A percentile compares a stretch with the other conserved stretches of the same genome.
Evolutionary conservation across 2,329 filamentous ascomycete species (phyloP).

Genomic region (Colletotrichum incanum): DNA sequence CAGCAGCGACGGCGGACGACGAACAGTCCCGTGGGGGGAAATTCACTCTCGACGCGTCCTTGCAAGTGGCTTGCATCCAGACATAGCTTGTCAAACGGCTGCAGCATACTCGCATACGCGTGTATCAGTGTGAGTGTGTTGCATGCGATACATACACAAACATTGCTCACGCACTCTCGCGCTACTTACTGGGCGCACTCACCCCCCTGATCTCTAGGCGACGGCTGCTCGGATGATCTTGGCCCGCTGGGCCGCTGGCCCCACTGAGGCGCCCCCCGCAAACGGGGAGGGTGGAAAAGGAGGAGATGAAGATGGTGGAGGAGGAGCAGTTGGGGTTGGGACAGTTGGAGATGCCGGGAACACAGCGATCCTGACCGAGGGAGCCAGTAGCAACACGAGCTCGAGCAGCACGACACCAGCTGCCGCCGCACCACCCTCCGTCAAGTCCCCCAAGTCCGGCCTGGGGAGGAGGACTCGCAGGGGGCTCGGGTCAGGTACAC

Average conservation of each 20-base stretch:
- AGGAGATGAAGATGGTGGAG: slow-evolving; percentile 26
- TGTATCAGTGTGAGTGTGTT: slow-evolving; percentile 10
- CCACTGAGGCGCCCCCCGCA: slow-evolving; percentile 43
- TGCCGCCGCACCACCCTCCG: slow-evolving; percentile 18
- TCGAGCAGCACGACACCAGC: slow-evolving; percentile 28
- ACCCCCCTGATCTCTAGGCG: slow-evolving; percentile 22
- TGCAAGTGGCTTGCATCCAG: background rate
- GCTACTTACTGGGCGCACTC: background rate
- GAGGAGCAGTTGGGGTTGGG: slow-evolving; percentile 14
- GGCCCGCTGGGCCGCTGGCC: slow-evolving; percentile 45
- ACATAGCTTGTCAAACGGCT: background rate
- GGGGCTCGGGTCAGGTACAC: slow-evolving; percentile 27
- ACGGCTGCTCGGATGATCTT: slow-evolving; percentile 44
- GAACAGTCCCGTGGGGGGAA: background rate
- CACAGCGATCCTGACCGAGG: slow-evolving; percentile 36
- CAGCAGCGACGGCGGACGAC: background rate
- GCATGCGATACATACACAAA: background rate
- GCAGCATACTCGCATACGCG: slow-evolving; percentile 13
- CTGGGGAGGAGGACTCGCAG: slow-evolving; percentile 41
- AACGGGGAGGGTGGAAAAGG: slow-evolving; percentile 27
- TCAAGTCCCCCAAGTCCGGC: slow-evolving; percentile 27
- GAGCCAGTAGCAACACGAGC: slow-evolving; percentile 20
- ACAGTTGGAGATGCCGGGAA: slow-evolving; percentile 37
- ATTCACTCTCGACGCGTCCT: too few species aligned
- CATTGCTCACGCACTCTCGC: slow-evolving; percentile 1